A percentile compares a stretch with the other conserved stretches of the same genome.
These are phyloP conservation scores for Plantago rigida DNA, from an alignment of 305 asterid species.

Conservation along the genomic window DNA sequence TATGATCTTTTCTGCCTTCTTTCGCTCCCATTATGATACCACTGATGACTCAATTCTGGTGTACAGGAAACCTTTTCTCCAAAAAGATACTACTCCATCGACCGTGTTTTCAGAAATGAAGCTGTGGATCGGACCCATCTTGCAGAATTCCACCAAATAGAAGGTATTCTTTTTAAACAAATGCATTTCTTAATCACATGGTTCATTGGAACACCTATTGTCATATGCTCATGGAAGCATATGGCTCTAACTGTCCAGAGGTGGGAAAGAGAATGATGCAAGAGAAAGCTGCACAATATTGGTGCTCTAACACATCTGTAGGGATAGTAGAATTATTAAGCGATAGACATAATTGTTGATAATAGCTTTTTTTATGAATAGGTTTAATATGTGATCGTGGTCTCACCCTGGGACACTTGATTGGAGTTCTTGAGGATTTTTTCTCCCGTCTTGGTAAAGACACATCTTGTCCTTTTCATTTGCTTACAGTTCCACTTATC, in stretches of 20 bases:
- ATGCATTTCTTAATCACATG: no score
- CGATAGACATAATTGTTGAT: no score
- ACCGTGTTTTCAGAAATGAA: conserved; percentile 95
- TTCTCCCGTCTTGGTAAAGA: conserved; percentile 74
- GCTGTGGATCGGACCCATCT: conserved; percentile 97
- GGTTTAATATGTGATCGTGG: conserved; percentile 89
- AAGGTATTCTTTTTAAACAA: conserved; percentile 39
- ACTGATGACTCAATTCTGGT: conserved; percentile 18
- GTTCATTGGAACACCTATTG: no score
- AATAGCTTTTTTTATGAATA: conserved; percentile 16
- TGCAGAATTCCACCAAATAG: conserved; percentile 98
- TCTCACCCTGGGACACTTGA: conserved; percentile 83
- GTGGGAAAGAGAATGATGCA: no score
- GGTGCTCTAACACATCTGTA: no score
- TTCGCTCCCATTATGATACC: conserved; percentile 4
- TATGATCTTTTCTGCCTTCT: not conserved
- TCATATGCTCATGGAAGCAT: no score
- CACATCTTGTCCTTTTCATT: conserved; percentile 14
- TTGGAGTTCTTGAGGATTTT: conserved; percentile 81
- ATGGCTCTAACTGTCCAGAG: no score
- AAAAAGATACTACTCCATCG: conserved; percentile 77
- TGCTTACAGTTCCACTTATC: not conserved
- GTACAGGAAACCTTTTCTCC: conserved; percentile 76
- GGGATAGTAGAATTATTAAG: no score
- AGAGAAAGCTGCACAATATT: no score